Evolutionary conservation across 2,329 filamentous ascomycete species (phyloP).

Genomic region (Penicillium griseofulvum): DNA sequence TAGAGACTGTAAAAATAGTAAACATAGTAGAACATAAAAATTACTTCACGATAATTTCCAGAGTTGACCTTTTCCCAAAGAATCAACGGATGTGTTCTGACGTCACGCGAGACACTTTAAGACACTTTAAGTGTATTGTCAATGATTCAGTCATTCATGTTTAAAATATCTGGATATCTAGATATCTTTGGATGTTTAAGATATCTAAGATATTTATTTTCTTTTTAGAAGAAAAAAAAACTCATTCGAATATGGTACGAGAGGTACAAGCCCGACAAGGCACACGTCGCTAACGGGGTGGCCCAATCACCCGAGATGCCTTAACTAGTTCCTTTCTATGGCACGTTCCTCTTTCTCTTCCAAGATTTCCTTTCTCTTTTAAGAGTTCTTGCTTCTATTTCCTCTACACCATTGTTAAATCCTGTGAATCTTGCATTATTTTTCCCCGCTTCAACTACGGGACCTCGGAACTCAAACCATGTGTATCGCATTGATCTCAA

Average conservation of each 20-base stretch:
- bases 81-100: slow-evolving; percentile 1
- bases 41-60: background rate
- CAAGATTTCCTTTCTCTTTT: background rate
- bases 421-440: background rate
- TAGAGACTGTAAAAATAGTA: background rate
- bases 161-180: background rate
- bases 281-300: background rate
- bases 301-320: slow-evolving; percentile 4
- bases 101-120: background rate
- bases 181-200: no score
- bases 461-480: slow-evolving; percentile 50
- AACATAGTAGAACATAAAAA: no score
- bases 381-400: background rate
- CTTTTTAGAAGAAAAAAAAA: background rate
- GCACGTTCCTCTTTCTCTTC: background rate
- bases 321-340: background rate
- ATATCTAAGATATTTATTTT: background rate
- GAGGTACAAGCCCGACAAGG: background rate
- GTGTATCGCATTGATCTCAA: slow-evolving; percentile 77
- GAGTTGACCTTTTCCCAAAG: background rate
- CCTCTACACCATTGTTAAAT: background rate
- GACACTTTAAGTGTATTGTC: background rate
- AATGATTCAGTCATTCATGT: background rate
- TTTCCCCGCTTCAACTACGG: background rate
- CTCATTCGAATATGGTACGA: background rate